phyloP scores from a whole-genome alignment of 306 rosid genomes.

The Rosa persica region DNA sequence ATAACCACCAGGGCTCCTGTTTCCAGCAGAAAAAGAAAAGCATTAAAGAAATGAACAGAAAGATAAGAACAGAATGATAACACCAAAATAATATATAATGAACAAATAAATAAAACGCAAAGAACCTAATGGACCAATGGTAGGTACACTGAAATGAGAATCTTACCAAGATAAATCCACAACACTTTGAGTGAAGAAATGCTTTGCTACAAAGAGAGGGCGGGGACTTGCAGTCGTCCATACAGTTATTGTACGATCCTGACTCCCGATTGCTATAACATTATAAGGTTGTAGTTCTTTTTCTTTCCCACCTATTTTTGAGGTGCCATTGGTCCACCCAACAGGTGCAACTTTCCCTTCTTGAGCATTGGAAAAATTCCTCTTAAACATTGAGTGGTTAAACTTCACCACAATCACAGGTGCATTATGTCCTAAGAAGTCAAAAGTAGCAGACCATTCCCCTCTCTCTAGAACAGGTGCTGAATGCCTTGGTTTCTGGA shows the following conservation, averaged over 20 bases:
- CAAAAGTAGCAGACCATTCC: constrained; percentile 99
- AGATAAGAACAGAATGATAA: constrained; percentile 5
- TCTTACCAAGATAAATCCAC: constrained; percentile 96
- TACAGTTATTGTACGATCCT: constrained; percentile 93
- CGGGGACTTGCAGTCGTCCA: constrained; percentile 99
- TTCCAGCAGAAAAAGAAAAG: constrained; percentile 27
- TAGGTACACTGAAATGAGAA: constrained; percentile 5
- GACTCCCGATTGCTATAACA: constrained; percentile 98
- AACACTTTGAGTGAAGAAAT: constrained; percentile 93
- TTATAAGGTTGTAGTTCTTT: constrained; percentile 80
- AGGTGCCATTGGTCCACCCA: constrained; percentile 86
- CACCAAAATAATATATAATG: background rate
- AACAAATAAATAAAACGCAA: background rate
- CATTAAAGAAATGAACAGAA: constrained; percentile 7
- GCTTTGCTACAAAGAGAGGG: constrained; percentile 98
- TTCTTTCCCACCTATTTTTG: constrained; percentile 60
- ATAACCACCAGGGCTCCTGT: constrained; percentile 99
- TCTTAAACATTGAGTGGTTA: constrained; percentile 91
- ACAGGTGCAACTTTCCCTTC: constrained; percentile 69
- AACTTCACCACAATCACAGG: constrained; percentile 94
- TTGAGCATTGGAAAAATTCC: constrained; percentile 56
- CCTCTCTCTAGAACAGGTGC: constrained; percentile 99
- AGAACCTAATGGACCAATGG: constrained; percentile 1
- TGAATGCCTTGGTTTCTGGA: constrained; percentile 99
- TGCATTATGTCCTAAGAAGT: constrained; percentile 96